Base-by-base conservation (phyloP, 495 filamentous ascomycete species). In the Penicillium goetzii region DNA sequence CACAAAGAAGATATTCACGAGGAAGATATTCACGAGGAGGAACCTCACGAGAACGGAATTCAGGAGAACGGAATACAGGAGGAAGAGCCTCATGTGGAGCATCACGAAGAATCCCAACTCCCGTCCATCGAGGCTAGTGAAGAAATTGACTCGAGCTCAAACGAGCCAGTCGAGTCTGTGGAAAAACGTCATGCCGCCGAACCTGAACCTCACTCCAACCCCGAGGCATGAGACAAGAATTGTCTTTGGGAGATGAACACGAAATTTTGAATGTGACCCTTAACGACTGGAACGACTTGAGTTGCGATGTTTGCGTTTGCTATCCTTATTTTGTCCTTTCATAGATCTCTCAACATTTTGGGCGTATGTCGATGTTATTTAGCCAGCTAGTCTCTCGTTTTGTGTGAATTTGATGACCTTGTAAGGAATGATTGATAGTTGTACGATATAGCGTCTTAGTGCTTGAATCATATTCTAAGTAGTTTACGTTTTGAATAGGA, bases 221-320 rank as follows among this genome's bases (percentile, higher is more conserved):
- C 12, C 12, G 28, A 28, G 28, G 50, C 19, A 53, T 28, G 10
- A 30, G 0, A 10, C 14, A 14, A 1, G 50, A 32, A 32, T n/a
- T n/a, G 1, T 9, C 17, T 32, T 41, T 12, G 23, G 41, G 33
- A 47, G 11, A 54, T 9, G 19, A 52, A 51, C 9, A 50, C 21
- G 55, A 62, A 17, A 49, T 30, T 57, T 51, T 40, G 17, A 57
- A 51, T 40, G 8, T 47, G 33, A n/a, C 30, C 17, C 51, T 60
- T 68, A 53, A 73, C 38, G 71, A 73, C 50, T 61, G 66, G 50
- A 73, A 73, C 21, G 71, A 73, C 43, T 65, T 56, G 56, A 67
- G 64, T 52, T 41, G 60, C 59, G 56, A 67, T 47, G 53, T 59
- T 65, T 56, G 52, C 38, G 40, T 54, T 33, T 54, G 53, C 15